Percentiles rank a stretch among this genome's conserved stretches.
These are phyloP conservation scores for Geranomyces variabilis DNA, from an alignment of 192 early-diverging fungal species.

Conservation along the genomic window DNA sequence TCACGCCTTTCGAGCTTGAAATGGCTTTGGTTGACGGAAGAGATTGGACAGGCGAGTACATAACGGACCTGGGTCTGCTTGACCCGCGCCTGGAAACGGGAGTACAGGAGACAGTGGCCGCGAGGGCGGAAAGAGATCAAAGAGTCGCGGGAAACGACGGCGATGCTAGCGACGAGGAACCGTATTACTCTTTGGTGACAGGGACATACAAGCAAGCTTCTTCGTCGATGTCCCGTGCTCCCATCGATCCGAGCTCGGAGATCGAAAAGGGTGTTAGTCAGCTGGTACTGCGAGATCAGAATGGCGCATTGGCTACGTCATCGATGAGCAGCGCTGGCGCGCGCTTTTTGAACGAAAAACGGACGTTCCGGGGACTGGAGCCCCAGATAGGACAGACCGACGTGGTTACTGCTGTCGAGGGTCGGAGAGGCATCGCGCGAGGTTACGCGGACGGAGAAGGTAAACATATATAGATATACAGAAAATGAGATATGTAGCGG, in stretches of 20 bases:
- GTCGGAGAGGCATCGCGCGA: conserved; percentile 82
- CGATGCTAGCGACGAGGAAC: conserved; percentile 64
- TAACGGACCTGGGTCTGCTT: conserved; percentile 44
- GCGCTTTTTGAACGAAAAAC: conserved; percentile 68
- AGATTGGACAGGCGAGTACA: conserved; percentile 51
- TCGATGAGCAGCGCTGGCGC: conserved; percentile 64
- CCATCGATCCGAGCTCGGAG: background rate
- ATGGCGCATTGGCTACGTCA: conserved; percentile 49
- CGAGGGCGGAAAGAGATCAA: background rate
- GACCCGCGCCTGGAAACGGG: conserved; percentile 29
- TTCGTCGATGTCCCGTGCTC: conserved; percentile 6
- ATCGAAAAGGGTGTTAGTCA: conserved; percentile 26
- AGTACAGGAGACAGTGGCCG: conserved; percentile 33
- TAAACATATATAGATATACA: conserved; percentile 18
- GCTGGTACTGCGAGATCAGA: conserved; percentile 62
- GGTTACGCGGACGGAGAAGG: conserved; percentile 30
- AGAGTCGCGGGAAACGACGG: conserved; percentile 21
- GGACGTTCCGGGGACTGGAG: conserved; percentile 83
- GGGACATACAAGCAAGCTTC: conserved; percentile 65
- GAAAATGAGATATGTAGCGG: background rate
- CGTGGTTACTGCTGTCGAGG: conserved; percentile 66
- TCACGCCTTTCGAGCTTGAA: conserved; percentile 91
- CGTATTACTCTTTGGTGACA: conserved; percentile 89
- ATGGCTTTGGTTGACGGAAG: conserved; percentile 62
- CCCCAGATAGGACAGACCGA: conserved; percentile 67